Base-by-base conservation (phyloP, 345 rosid species). In the Mangifera indica region DNA sequence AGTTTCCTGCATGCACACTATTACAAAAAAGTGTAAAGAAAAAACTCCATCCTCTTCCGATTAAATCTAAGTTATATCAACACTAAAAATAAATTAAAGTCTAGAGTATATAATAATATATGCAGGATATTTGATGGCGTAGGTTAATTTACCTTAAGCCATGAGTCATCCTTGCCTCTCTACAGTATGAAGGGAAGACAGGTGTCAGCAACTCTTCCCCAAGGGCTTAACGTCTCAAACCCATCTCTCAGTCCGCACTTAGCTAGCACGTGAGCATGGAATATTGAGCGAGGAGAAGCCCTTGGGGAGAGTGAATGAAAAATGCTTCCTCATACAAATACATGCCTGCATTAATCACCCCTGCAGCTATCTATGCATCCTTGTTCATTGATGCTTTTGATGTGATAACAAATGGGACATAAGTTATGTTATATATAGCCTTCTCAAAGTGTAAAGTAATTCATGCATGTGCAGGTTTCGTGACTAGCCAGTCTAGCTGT, bases 291-390 rank as follows among this genome's bases (percentile, higher is more conserved):
- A 44, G 34, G 34, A 22, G 68, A 64, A 63, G 54, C 67, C 67
- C 20, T 44, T 63, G 55, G 54, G 68, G 55, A 64, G 68, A 64
- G 53, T 64, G 54, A 64, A 15, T 13, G 68, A 40, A 7, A 21
- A 64, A 9, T 24, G 34, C 37, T 24, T 22, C 15, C 1, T 21
- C 0, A 46, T 64, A 24, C 3, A 12, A 0, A 34, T 22, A 13
- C 7, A 9, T 21, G 20, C 9, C 11, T 21, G 7, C 20, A 10
- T 8, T 10, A 18, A 17, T 1, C n/a, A n/a, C n/a, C 25, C 58
- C 6, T 0, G 24, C 42, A 1, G 10, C 9, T 7, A 37, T 37
- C 8, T 37, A 37, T 37, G 42, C 42, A 37, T 37, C 42, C 7
- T 37, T 1, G 8, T 37, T 37, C 42, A 37, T 37, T 37, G 42